Base-by-base conservation (phyloP, 768 basidiomycete genomes). In the Mrakia blollopis region DNA sequence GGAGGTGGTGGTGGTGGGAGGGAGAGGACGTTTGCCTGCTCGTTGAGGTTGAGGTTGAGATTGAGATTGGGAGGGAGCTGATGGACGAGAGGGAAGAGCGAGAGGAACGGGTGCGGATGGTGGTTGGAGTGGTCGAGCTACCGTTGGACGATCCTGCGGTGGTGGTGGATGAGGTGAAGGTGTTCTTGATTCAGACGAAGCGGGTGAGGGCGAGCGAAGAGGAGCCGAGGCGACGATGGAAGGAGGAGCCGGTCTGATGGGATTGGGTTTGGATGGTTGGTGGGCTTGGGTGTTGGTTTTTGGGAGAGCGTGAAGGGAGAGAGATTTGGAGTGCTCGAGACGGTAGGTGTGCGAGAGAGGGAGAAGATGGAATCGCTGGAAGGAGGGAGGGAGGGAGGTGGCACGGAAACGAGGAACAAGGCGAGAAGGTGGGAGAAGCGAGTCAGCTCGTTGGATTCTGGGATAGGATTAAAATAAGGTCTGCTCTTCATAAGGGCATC, bases 261-360 rank as follows among this genome's bases (percentile, higher is more conserved):
- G 62, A 9, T 28, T 57, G 57, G 57, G 23, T 57, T 57, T 28
- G 57, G 57, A 57, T 28, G 25, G 25, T 54, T 54, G 23, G 25
- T n/a, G 47, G 39, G 39, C 5, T 50, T 50, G 47, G 7, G 13
- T 50, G 47, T 28, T 35, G 21, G 74, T 60, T 18, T 28, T 68
- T 11, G 75, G 75, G 6, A 76, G 68, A 8, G 50, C 14, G 16
- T 52, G 21, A 1, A 32, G 67, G 32, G 68, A 47, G 35, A 76
- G 75, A 21, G 67, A 61, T 65, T 76, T 76, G 39, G 61, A 68
- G 44, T 71, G 75, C 25, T 70, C 68, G 28, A 76, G 75, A 9
- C 30, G 39, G 60, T 76, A 76, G 39, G 75, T 76, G 37, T 57
- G n/a, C 6, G 75, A 39, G 30, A 76, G 16, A 10, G 75, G 75